These are phyloP conservation scores for Eimeria necatrix DNA, from an alignment of 169 alveolate genomes.

Conservation along the genomic window DNA sequence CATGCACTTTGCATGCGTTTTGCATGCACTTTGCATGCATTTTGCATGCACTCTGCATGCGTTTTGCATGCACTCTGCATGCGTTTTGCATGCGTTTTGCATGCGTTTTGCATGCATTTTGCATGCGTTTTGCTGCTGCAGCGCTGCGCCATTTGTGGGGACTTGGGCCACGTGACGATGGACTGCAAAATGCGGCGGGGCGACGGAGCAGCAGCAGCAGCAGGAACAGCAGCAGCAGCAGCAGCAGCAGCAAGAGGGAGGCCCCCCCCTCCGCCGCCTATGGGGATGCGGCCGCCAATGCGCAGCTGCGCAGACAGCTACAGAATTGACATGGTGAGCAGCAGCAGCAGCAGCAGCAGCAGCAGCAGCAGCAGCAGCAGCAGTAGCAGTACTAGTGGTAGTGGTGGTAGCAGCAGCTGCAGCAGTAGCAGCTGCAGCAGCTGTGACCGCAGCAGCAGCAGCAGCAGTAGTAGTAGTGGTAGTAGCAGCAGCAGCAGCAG, in stretches of 20 bases:
- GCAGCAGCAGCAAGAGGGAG: neutral
- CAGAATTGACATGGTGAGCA: constrained; percentile 66
- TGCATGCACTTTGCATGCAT: neutral
- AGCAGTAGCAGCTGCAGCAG: too few species aligned
- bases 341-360: neutral
- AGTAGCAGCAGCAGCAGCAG: too few species aligned
- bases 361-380: neutral
- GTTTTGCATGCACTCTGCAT: too few species aligned
- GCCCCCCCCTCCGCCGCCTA: constrained; percentile 77
- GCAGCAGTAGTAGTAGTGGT: too few species aligned
- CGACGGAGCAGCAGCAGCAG: neutral
- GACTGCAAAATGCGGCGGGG: constrained; percentile 91
- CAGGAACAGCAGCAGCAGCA: neutral
- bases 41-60: neutral
- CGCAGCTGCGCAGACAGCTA: constrained; percentile 52
- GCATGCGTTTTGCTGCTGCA: constrained; percentile 23
- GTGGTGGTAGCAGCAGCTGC: too few species aligned
- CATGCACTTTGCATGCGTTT: neutral
- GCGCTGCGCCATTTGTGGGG: constrained; percentile 94
- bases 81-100: too few species aligned
- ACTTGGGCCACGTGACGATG: constrained; percentile 94
- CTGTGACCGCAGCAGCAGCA: too few species aligned
- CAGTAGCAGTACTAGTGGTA: too few species aligned
- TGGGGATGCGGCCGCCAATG: neutral
- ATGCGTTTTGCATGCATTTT: neutral